A percentile compares a stretch with the other conserved stretches of the same genome.
phyloP scores from a whole-genome alignment of 2,329 filamentous ascomycete genomes.

The Penicillium digitatum region DNA sequence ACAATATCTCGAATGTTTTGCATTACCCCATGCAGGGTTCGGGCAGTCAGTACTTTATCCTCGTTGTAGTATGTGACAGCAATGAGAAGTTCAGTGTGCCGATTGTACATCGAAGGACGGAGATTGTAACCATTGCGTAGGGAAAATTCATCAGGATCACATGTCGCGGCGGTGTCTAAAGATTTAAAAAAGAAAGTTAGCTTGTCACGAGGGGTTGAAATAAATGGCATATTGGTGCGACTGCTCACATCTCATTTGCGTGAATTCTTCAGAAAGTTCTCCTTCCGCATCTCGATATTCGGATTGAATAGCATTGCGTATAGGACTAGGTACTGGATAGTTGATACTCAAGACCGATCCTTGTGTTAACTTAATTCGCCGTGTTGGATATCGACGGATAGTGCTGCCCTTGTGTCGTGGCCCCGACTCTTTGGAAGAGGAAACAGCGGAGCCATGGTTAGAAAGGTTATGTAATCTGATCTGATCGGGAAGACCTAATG shows the following conservation, averaged over 20 bases:
- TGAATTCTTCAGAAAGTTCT: slow-evolving; percentile 15
- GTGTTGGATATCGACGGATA: slow-evolving; percentile 13
- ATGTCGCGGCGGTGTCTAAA: slow-evolving; percentile 81
- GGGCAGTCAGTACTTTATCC: slow-evolving; percentile 83
- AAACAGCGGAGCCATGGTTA: slow-evolving; percentile 3
- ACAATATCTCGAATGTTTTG: slow-evolving; percentile 96
- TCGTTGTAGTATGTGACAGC: slow-evolving; percentile 98
- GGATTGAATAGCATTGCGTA: slow-evolving; percentile 14
- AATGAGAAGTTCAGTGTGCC: slow-evolving; percentile 90
- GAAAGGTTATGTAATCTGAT: slow-evolving; percentile 5
- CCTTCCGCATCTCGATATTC: slow-evolving; percentile 15
- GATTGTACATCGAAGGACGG: slow-evolving; percentile 93
- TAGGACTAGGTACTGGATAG: slow-evolving; percentile 16
- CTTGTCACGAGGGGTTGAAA: not conserved
- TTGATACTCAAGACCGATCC: slow-evolving; percentile 15
- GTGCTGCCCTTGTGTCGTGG: slow-evolving; percentile 1
- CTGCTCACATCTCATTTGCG: slow-evolving; percentile 16
- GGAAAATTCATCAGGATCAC: slow-evolving; percentile 94
- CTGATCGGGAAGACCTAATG: slow-evolving; percentile 1
- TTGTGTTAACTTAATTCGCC: slow-evolving; percentile 15
- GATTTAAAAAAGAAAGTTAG: not conserved
- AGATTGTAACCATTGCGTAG: slow-evolving; percentile 97
- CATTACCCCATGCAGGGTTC: slow-evolving; percentile 93
- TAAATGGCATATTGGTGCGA: not conserved
- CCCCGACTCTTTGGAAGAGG: not conserved